Conservation (phyloP, 164 flowering plant species). For the Stephania japonica region DNA sequence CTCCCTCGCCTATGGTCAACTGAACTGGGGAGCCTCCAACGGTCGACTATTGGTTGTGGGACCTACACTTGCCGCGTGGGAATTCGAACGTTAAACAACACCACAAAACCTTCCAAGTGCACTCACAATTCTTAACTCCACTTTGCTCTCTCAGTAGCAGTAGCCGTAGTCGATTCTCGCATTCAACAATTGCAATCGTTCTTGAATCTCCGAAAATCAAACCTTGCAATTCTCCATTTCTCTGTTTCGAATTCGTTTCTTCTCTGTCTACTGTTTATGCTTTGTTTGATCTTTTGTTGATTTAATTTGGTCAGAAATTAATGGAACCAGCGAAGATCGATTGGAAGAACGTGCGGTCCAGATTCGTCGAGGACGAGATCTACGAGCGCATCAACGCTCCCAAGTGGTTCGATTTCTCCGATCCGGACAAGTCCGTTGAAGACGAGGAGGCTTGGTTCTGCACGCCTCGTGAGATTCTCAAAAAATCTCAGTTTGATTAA, state of each 20-base stretch:
- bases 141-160: too few species aligned
- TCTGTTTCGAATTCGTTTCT: not conserved
- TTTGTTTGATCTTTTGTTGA: slow-evolving; percentile 1
- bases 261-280: not conserved
- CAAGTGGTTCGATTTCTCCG: slow-evolving; percentile 72
- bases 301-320: not conserved
- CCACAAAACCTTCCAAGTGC: too few species aligned
- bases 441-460: slow-evolving; percentile 84
- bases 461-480: slow-evolving; percentile 44
- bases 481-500: too few species aligned
- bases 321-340: slow-evolving; percentile 90
- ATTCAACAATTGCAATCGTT: too few species aligned
- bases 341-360: slow-evolving; percentile 65
- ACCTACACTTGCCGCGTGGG: too few species aligned
- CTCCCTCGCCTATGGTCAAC: too few species aligned
- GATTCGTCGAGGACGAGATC: slow-evolving; percentile 49
- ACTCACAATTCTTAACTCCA: too few species aligned
- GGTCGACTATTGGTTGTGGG: too few species aligned
- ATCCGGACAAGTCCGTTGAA: slow-evolving; percentile 31
- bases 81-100: too few species aligned
- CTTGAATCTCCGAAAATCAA: too few species aligned
- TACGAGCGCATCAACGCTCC: slow-evolving; percentile 86
- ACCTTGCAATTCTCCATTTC: not conserved
- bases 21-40: too few species aligned
- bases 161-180: too few species aligned